These are phyloP conservation scores for Fusarium mundagurra DNA, from an alignment of 2,329 filamentous ascomycete species.

Conservation along the genomic window DNA sequence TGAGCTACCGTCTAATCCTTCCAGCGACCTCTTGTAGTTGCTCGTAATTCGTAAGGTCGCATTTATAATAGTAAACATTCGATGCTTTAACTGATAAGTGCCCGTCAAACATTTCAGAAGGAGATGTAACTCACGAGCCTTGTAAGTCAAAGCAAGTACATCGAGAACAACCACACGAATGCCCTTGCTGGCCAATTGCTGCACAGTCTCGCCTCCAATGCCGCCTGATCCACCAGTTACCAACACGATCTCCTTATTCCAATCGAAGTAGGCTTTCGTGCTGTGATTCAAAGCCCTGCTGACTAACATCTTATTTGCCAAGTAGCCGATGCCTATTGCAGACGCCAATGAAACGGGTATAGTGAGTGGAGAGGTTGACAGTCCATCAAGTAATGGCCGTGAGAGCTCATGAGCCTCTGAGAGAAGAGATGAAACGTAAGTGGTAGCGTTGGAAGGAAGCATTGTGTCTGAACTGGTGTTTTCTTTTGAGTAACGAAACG, in stretches of 20 bases:
- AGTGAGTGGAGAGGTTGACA: not conserved
- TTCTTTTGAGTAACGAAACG: rapidly evolving
- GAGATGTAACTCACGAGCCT: not conserved
- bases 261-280: not conserved
- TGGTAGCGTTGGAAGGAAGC: not conserved
- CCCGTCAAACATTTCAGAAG: rapidly evolving
- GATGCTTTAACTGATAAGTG: rapidly evolving
- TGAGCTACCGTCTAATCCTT: not conserved
- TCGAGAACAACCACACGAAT: not conserved
- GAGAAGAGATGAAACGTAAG: not conserved
- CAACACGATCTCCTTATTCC: not conserved
- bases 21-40: not conserved
- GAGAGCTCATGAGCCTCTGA: not conserved
- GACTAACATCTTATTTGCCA: not conserved
- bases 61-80: not conserved
- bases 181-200: not conserved
- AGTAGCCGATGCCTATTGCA: not conserved
- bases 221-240: not conserved
- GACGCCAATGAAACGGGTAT: not conserved
- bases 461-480: not conserved
- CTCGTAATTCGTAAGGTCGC: not conserved
- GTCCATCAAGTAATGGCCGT: not conserved
- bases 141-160: not conserved
- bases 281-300: not conserved
- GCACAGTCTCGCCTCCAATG: not conserved